phyloP scores from a whole-genome alignment of 2,329 filamentous ascomycete genomes.

The Ophiocordyceps sinensis region DNA sequence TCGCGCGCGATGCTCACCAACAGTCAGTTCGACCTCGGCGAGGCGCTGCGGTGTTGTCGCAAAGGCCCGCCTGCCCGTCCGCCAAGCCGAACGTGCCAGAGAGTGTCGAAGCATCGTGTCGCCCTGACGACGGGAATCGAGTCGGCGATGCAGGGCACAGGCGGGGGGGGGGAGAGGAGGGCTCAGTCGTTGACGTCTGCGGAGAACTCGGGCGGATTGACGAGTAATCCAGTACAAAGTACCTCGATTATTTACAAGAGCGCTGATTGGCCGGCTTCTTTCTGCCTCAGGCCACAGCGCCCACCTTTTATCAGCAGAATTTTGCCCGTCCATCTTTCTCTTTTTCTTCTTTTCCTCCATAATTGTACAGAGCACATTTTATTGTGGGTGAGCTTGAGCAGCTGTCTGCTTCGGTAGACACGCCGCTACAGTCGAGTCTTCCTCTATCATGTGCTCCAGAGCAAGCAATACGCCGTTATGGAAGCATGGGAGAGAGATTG shows the following conservation, averaged over 20 bases:
- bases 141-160: conserved; percentile 15
- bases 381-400: conserved; percentile 56
- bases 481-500: conserved; percentile 53
- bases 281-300: conserved; percentile 23
- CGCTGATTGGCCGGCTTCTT: conserved; percentile 23
- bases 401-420: conserved; percentile 19
- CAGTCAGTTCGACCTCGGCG: conserved; percentile 92
- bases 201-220: too few relatives aligned
- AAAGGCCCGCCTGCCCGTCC: conserved; percentile 57
- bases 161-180: conserved; percentile 13
- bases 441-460: conserved; percentile 64
- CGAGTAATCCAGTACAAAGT: not conserved
- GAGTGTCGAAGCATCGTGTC: conserved; percentile 55
- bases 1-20: conserved; percentile 43
- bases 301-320: conserved; percentile 4
- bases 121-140: conserved; percentile 32
- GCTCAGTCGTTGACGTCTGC: conserved; percentile 25
- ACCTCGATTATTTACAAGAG: conserved; percentile 23
- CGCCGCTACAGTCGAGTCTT: conserved; percentile 43
- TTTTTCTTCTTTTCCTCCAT: conserved; percentile 26
- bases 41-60: conserved; percentile 62
- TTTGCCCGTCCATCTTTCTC: conserved; percentile 7
- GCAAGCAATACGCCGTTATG: conserved; percentile 47
- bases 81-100: conserved; percentile 54
- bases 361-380: conserved; percentile 57